A percentile compares a stretch with the other conserved stretches of the same genome.
Conservation (phyloP, 1,139 yeast genomes). For the Yueomyces sp. region DNA sequence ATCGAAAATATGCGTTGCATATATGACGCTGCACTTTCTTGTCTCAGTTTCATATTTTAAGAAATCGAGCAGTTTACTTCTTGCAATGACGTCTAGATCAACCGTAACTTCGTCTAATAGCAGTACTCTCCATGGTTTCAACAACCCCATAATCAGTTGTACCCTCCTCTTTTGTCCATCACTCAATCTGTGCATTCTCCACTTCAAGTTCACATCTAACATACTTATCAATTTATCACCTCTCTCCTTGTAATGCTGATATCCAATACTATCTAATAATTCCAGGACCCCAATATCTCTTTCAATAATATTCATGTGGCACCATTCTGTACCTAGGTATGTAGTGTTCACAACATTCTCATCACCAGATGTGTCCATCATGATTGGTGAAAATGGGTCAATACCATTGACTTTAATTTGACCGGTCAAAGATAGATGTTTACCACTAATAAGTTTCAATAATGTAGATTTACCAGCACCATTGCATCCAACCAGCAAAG, state of each 20-base stretch:
- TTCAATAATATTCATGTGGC: constrained; percentile 77
- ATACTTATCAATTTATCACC: constrained; percentile 63
- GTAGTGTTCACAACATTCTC: constrained; percentile 48
- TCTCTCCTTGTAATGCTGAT: constrained; percentile 57
- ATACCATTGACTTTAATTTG: constrained; percentile 53
- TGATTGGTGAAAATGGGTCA: constrained; percentile 60
- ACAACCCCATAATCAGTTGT: constrained; percentile 83
- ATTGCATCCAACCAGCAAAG: constrained; percentile 79
- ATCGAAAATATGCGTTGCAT: constrained; percentile 95
- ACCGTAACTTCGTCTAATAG: constrained; percentile 91
- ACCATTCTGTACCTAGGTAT: constrained; percentile 96
- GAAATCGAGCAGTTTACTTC: constrained; percentile 60
- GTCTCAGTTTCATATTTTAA: constrained; percentile 54
- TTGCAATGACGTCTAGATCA: constrained; percentile 84
- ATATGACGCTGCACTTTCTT: constrained; percentile 61
- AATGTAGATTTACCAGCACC: constrained; percentile 96
- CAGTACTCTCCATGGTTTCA: constrained; percentile 79
- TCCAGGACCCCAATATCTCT: constrained; percentile 81
- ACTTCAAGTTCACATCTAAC: constrained; percentile 69
- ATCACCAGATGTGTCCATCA: constrained; percentile 15
- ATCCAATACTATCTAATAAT: constrained; percentile 73
- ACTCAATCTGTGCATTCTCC: constrained; percentile 88
- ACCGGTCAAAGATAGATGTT: constrained; percentile 71
- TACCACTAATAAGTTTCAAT: constrained; percentile 76
- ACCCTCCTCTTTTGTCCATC: constrained; percentile 95